A percentile compares a stretch with the other conserved stretches of the same genome.
Evolutionary conservation across 2,329 filamentous ascomycete genomes (phyloP).

Genomic region (Alternaria solani): DNA sequence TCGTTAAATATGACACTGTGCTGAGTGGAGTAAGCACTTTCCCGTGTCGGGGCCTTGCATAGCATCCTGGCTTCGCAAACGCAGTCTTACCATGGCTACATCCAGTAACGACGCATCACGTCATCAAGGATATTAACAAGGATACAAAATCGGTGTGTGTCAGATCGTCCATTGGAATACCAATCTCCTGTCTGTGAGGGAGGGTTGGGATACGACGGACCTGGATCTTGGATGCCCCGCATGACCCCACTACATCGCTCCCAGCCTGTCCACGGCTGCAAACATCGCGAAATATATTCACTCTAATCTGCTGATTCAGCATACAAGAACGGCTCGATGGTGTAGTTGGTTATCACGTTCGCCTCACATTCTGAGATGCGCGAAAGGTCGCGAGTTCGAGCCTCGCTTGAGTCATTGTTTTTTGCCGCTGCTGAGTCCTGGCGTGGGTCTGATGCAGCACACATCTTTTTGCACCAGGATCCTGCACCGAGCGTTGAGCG

Average conservation of each 20-base stretch:
- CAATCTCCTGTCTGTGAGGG: neutral
- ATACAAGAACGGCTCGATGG: slow-evolving; percentile 26
- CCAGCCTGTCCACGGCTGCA: neutral
- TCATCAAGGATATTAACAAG: neutral
- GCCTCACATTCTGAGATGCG: slow-evolving; percentile 29
- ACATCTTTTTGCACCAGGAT: neutral
- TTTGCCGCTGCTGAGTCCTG: neutral
- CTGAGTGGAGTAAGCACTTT: neutral
- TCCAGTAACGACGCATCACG: neutral
- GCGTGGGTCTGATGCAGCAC: neutral
- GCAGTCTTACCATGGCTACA: neutral
- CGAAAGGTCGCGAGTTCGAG: slow-evolving; percentile 40
- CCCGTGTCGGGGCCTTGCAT: neutral
- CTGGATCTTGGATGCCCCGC: too few relatives aligned
- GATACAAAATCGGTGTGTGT: neutral
- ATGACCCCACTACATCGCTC: neutral
- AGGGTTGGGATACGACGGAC: neutral
- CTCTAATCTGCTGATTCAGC: neutral
- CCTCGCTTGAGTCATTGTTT: slow-evolving; percentile 32
- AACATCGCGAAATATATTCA: neutral
- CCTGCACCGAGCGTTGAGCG: too few relatives aligned
- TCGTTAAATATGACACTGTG: neutral
- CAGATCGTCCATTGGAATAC: neutral
- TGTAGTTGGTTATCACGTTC: slow-evolving; percentile 43
- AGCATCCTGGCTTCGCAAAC: neutral